Base-by-base conservation (phyloP, 2,329 filamentous ascomycete species). In the Colletotrichum sp. region DNA sequence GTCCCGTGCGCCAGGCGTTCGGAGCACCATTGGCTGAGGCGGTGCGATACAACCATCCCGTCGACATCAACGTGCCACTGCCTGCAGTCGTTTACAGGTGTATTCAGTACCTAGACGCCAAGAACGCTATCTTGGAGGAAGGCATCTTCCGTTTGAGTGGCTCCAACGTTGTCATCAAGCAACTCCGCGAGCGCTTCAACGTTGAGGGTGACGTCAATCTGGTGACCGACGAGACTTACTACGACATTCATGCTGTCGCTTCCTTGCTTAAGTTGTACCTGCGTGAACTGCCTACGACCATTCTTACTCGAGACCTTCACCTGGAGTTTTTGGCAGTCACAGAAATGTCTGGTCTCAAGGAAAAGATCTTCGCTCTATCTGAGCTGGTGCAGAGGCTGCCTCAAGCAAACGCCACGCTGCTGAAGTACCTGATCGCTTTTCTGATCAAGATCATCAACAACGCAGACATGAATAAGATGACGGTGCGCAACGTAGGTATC, bases 111-210 rank as follows among this genome's bases (percentile, higher is more conserved):
- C 90, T 99, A 21, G 94, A 95, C 78, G 90, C 92, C 8, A 96
- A 96, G 86, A 92, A 94, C 77, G 97, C 96, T 13, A 90, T 94
- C 64, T 89, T 89, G 8, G 97, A 99, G 83, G 97, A 99, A 84
- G 97, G 97, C 58, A 98, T 99, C 57, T 99, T 99, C 89, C 93
- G 97, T 67, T 89, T 99, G 57, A 99, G 96, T 83, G 97, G 97
- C n/a, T 99, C 96, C 1, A 99, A 98, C 82, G 91, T 98, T 71
- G 93, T 98, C 66, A 98, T 99, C 85, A 98, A 96, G 84, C 92
- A 92, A 73, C 90, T 99, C 58, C 94, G 94, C 77, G 96, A 99
- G 83, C 93, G 96, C 4, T 99, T 99, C 87, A 98, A 99, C 84
- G 92, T 86, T 6, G 96, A 99, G 86, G 94, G 96, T 61, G 97